Percentiles rank a stretch among this genome's conserved stretches.
phyloP scores from a whole-genome alignment of 148 eudicot genomes.

The Euryodendron excelsum region DNA sequence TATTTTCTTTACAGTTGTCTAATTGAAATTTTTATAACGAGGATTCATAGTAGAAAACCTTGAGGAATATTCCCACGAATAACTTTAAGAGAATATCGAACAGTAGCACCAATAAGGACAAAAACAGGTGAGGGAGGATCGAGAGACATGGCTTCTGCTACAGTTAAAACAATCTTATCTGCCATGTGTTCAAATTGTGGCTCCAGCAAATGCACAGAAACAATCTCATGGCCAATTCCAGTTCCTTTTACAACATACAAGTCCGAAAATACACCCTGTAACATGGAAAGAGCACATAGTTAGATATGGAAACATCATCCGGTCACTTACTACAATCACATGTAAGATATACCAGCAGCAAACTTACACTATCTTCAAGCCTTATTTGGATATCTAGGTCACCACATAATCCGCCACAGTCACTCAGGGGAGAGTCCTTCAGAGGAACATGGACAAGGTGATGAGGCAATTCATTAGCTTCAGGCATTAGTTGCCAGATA shows the following conservation, averaged over 20 bases:
- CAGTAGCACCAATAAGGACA: conserved; percentile 80
- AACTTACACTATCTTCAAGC: conserved; percentile 76
- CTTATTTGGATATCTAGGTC: conserved; percentile 73
- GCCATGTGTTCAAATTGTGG: conserved; percentile 49
- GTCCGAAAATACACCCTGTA: conserved; percentile 80
- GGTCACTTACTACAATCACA: background rate
- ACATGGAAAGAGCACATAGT: background rate
- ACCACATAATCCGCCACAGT: conserved; percentile 89
- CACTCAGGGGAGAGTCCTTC: conserved; percentile 81
- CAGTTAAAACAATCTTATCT: conserved; percentile 78
- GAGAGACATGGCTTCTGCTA: conserved; percentile 93
- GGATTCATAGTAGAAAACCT: conserved; percentile 31
- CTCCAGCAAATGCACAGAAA: conserved; percentile 76
- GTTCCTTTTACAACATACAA: conserved; percentile 76
- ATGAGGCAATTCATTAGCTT: conserved; percentile 53
- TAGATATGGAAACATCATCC: conserved; percentile 14
- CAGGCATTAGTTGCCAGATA: conserved; percentile 76
- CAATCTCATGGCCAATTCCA: conserved; percentile 82
- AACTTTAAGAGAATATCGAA: conserved; percentile 67
- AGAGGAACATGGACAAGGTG: conserved; percentile 83
- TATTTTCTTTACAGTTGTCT: background rate
- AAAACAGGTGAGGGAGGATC: conserved; percentile 91
- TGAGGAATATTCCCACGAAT: conserved; percentile 75
- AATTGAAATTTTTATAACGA: background rate
- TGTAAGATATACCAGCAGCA: conserved; percentile 11